Evolutionary conservation across 1,284 basidiomycete species (phyloP).

Genomic region (Apiotrichum akiyoshidainum): DNA sequence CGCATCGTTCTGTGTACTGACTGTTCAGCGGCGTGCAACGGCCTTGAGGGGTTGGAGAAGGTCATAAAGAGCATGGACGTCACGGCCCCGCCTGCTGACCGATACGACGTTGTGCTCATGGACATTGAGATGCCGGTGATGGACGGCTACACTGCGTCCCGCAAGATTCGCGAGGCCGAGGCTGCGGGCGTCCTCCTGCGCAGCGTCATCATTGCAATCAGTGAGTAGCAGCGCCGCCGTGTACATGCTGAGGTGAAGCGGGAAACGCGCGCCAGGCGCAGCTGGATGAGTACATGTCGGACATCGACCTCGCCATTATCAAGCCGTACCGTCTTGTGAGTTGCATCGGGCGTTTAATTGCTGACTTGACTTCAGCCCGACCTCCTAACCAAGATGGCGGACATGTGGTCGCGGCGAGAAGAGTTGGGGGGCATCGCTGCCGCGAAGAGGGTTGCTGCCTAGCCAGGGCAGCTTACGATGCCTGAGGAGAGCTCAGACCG

Average conservation of each 20-base stretch:
- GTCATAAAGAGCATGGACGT: constrained; percentile 29
- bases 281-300: constrained; percentile 9
- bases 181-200: not conserved
- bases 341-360: no score
- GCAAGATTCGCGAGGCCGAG: constrained; percentile 13
- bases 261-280: constrained; percentile 19
- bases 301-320: constrained; percentile 34
- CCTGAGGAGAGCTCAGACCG: no score
- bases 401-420: no score
- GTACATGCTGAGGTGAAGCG: constrained; percentile 2
- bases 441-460: no score
- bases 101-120: constrained; percentile 48
- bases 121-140: constrained; percentile 46
- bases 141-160: constrained; percentile 15
- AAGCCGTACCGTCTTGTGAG: constrained; percentile 33
- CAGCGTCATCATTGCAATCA: constrained; percentile 4
- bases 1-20: no score
- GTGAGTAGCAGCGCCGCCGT: constrained; percentile 2
- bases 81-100: not conserved
- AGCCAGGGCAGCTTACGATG: no score
- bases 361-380: no score
- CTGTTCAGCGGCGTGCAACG: constrained; percentile 39
- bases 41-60: constrained; percentile 49
- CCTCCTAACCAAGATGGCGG: no score
- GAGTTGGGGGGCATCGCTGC: no score